A percentile compares a stretch with the other conserved stretches of the same genome.
Evolutionary conservation across 208 protist species (phyloP).

Genomic region (Crithidia acanthocephali): DNA sequence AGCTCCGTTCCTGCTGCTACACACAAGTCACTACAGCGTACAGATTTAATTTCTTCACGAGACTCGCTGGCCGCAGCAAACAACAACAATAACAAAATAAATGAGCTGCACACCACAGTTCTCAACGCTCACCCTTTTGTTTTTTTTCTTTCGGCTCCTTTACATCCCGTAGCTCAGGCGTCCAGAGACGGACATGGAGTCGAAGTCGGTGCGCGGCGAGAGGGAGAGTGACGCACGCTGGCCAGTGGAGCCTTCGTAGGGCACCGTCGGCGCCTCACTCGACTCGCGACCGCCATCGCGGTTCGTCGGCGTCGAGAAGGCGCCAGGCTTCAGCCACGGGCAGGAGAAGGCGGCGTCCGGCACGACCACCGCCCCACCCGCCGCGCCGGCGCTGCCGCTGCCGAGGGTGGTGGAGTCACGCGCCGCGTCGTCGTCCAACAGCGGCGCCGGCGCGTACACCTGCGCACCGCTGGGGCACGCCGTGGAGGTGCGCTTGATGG

Average conservation of each 20-base stretch:
- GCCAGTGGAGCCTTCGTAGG: slow-evolving; percentile 36
- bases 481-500: slow-evolving; percentile 35
- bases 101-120: neutral
- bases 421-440: slow-evolving; percentile 15
- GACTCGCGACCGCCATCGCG: slow-evolving; percentile 28
- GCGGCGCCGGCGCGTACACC: slow-evolving; percentile 9
- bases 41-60: no score
- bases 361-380: neutral
- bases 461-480: slow-evolving; percentile 30
- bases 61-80: neutral
- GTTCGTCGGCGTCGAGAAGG: slow-evolving; percentile 36
- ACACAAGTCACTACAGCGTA: no score
- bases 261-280: slow-evolving; percentile 38
- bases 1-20: no score
- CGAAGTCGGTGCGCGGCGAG: slow-evolving; percentile 34
- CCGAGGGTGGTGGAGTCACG: neutral
- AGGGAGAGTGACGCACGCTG: slow-evolving; percentile 28
- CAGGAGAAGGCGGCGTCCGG: slow-evolving; percentile 20
- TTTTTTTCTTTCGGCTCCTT: neutral
- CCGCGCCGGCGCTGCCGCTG: neutral
- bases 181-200: slow-evolving; percentile 24
- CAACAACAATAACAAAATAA: neutral
- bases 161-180: slow-evolving; percentile 31
- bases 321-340: slow-evolving; percentile 28
- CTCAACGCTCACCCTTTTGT: neutral